Base-by-base conservation (phyloP, 1,139 yeast species). In the Yamadazyma kanchanaburiensis region DNA sequence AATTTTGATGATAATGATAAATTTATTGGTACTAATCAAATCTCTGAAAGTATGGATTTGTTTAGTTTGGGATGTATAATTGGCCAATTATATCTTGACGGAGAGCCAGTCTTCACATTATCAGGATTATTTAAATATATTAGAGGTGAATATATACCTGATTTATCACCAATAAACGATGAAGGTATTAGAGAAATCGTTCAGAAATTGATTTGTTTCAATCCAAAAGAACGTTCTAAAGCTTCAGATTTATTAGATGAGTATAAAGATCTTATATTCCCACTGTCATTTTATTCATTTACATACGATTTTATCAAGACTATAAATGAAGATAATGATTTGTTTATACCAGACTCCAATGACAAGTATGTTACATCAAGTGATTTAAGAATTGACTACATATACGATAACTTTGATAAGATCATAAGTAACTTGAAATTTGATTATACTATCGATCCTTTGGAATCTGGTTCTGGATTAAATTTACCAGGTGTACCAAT, bases 21-120 rank as follows among this genome's bases (percentile, higher is more conserved):
- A 12, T 54, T 43, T 30, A 42, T 35, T 13, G 59, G 56, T 3
- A 35, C 35, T 12, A 58, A 53, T 29, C 49, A 52, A n/a, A 50
- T 87, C 15, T 74, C 80, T 0, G 64, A 69, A 22, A 74, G 73
- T 32, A 86, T 86, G 94, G 99, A 94, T 53, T 64, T 88, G n/a
- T 88, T 89, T 53, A 77, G 94, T 33, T 57, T 84, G 31, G 96
- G 97, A 0, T 94, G 98, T 58, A 88, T 85, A 3, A 81, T 94
- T 43, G 95, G 94, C 0, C 98, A 94, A 53, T 57, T 94, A 12
- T 87, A 82, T 43, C 58, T 79, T 17, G 97, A 91, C 45, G 97
- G 96, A 0, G 74, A 83, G 12, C 85, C 96, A 0, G 70, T 87
- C 0, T 89, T 94, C 53, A 80, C 95, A 0, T 64, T 91, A 12